phyloP scores from a whole-genome alignment of 306 rosid species.

The Inga leiocalycina region DNA sequence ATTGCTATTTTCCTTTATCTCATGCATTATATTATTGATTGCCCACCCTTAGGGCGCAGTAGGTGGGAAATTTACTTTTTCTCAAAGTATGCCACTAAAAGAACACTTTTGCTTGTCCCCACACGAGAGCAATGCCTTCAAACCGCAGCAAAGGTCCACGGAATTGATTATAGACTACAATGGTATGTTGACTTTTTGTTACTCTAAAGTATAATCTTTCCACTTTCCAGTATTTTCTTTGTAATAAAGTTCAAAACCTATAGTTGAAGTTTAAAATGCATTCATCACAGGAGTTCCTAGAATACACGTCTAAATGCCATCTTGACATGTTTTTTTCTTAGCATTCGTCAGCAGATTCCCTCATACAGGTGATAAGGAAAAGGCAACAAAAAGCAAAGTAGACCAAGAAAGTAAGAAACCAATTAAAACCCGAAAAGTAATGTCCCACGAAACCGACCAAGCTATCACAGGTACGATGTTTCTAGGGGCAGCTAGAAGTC shows the following conservation, averaged over 20 bases:
- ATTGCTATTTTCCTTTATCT: neutral
- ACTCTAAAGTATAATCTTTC: constrained; percentile 15
- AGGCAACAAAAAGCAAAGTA: neutral
- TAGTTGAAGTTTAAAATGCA: neutral
- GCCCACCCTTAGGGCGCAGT: constrained; percentile 12
- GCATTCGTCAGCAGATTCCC: constrained; percentile 54
- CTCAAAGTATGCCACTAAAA: constrained; percentile 30
- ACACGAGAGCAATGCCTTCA: constrained; percentile 30
- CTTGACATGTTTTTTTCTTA: constrained; percentile 25
- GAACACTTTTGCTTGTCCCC: constrained; percentile 26
- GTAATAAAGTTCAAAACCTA: neutral
- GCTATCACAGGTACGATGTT: constrained; percentile 40
- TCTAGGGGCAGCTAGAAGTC: constrained; percentile 47
- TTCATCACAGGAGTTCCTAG: neutral
- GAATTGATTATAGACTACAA: constrained; percentile 9
- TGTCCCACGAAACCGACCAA: constrained; percentile 48
- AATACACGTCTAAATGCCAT: neutral
- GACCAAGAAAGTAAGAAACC: constrained; percentile 15
- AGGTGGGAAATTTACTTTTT: constrained; percentile 38
- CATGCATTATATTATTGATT: neutral
- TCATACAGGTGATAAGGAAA: constrained; percentile 19
- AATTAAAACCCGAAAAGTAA: constrained; percentile 27
- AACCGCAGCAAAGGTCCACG: constrained; percentile 21
- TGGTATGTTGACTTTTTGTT: constrained; percentile 18
- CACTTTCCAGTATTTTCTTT: constrained; percentile 21